phyloP scores from a whole-genome alignment of 2,329 filamentous ascomycete genomes.

The Nothophoma quercina region DNA sequence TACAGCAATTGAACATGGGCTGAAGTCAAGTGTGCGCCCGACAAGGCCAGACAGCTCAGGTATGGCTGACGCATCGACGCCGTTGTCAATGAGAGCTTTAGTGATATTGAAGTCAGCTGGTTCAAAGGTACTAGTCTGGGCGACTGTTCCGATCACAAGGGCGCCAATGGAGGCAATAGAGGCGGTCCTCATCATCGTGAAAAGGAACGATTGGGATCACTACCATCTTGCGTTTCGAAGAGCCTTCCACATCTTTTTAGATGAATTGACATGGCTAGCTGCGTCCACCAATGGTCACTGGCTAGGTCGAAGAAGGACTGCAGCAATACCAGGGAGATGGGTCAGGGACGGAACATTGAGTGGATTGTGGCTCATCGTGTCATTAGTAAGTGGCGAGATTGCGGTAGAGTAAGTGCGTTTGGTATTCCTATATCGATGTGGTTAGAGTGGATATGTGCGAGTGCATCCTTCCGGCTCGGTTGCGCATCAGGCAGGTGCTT shows the following conservation, averaged over 20 bases:
- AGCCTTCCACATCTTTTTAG: too few relatives aligned
- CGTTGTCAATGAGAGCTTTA: slow-evolving; percentile 21
- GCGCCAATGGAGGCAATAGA: background rate
- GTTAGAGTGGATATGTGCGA: background rate
- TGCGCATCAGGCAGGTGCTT: background rate
- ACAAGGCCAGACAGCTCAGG: slow-evolving; percentile 10
- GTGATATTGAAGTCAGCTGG: slow-evolving; percentile 21
- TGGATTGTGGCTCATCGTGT: background rate
- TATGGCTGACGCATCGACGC: slow-evolving; percentile 19
- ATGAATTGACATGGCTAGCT: background rate
- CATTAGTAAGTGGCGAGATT: background rate
- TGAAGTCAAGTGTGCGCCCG: background rate
- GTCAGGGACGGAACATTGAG: background rate
- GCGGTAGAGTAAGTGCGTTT: background rate
- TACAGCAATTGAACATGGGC: slow-evolving; percentile 23
- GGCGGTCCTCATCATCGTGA: background rate
- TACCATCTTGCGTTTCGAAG: too few relatives aligned
- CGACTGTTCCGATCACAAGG: background rate
- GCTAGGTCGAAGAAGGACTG: background rate
- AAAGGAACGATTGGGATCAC: too few relatives aligned
- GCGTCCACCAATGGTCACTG: background rate
- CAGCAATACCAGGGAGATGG: background rate
- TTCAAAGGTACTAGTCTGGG: slow-evolving; percentile 7
- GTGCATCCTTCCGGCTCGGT: background rate
- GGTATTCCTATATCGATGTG: background rate